Percentiles rank a stretch among this genome's conserved stretches.
Evolutionary conservation across 208 protist genomes (phyloP).

Genomic region (Leishmania major): DNA sequence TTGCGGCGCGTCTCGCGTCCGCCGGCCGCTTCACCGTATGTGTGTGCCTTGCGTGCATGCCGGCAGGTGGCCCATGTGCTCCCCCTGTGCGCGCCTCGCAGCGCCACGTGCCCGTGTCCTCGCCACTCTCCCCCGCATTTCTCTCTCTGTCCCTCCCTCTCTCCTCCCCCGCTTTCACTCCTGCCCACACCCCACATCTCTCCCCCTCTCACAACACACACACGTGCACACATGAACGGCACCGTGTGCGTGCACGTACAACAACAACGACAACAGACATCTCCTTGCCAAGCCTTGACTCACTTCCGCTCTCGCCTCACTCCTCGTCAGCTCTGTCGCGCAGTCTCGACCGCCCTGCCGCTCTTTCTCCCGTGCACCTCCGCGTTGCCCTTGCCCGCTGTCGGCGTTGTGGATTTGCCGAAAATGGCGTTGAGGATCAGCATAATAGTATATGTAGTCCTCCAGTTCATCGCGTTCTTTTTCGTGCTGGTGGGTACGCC

Average conservation of each 20-base stretch:
- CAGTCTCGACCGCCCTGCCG: not conserved
- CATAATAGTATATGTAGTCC: constrained; percentile 51
- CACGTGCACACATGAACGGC: not conserved
- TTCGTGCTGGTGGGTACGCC: constrained; percentile 56
- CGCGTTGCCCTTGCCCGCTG: not conserved
- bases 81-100: too few species aligned
- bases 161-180: not conserved
- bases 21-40: too few species aligned
- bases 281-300: not conserved
- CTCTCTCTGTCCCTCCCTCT: not conserved
- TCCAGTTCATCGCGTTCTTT: constrained; percentile 45
- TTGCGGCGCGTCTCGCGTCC: too few species aligned
- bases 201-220: too few species aligned
- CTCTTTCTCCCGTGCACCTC: not conserved
- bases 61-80: too few species aligned
- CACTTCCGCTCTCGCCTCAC: not conserved
- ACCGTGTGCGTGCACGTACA: not conserved
- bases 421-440: constrained; percentile 23
- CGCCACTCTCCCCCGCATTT: not conserved
- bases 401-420: not conserved
- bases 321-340: not conserved
- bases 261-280: not conserved
- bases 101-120: not conserved
- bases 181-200: not conserved
- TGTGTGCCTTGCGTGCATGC: too few species aligned